Evolutionary conservation across 495 filamentous ascomycete genomes (phyloP), one percentile per base, ranked within the genome.

Genomic region (Aspergillus leporis): DNA sequence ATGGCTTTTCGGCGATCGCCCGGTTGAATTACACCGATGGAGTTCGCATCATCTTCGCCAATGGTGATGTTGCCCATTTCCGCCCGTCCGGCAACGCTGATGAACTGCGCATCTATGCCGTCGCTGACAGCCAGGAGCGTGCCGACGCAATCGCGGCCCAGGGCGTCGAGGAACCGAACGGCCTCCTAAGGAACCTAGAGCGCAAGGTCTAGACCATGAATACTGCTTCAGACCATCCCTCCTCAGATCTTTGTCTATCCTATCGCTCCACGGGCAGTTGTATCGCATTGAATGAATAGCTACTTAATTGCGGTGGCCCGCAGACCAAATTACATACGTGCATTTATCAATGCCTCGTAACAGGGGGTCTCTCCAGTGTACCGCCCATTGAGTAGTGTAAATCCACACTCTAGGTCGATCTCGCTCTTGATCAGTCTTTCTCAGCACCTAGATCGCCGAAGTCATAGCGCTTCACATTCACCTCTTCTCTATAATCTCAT

Each of bases 71-170:
- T 16, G 67, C 67, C 49, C 67, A 70, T 25, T 59, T 70, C n/a
- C 65, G 67, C 6, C 67, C 67, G 3, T 70, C 67, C 1, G 67
- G 67, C 10, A 70, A 67, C 28, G 67, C 67, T 14, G 67, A 70
- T 45, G 67, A 70, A 43, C 62, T 70, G 10, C 67, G 67, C 10
- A 70, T 70, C 8, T 70, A 70, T 30, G 51, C 67, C 22, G 66
- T 70, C 12, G 54, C 58, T n/a, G 54, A 67, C 58, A 51, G 9
- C 8, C 65, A 68, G 59, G 65, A 58, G 22, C 67, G 67, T 21
- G 65, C 62, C 1, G 67, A 70, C 48, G 58, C 52, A 0, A 70
- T 70, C 50, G 54, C 50, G n/a, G 19, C 28, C 5, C 60, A 56
- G 40, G 67, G 62, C 0, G 62, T 66, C 28, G 45, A 49, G 30